Conservation (phyloP, 129 eudicot genomes). For the Lactuca sativa region DNA sequence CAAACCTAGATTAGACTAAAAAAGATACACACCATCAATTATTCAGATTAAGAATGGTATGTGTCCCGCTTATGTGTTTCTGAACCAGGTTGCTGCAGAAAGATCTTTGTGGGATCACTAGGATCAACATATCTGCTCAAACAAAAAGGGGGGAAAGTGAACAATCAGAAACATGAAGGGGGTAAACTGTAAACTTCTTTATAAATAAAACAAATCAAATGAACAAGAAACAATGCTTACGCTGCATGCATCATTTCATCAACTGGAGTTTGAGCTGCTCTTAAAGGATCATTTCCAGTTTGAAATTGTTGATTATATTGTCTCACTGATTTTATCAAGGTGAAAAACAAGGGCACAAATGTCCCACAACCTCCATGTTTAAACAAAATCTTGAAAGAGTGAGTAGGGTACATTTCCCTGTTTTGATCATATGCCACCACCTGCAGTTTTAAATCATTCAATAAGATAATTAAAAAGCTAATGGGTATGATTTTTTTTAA, state of each 20-base stretch:
- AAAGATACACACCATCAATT: neutral
- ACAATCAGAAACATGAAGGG: neutral
- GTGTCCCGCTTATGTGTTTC: constrained; percentile 66
- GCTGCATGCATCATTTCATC: constrained; percentile 88
- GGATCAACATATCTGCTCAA: constrained; percentile 87
- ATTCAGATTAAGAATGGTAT: constrained; percentile 44
- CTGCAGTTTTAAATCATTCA: constrained; percentile 36
- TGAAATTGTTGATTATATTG: constrained; percentile 48
- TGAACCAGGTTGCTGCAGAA: constrained; percentile 79
- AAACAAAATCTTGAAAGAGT: constrained; percentile 81
- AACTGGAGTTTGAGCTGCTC: constrained; percentile 88
- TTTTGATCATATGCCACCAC: constrained; percentile 75
- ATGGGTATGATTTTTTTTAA: neutral
- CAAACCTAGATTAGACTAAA: no score
- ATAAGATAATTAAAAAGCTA: neutral
- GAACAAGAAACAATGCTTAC: constrained; percentile 40
- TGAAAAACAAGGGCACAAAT: constrained; percentile 70
- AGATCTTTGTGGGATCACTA: constrained; percentile 81
- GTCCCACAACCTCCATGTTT: constrained; percentile 96
- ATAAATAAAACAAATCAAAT: neutral
- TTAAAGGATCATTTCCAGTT: constrained; percentile 64
- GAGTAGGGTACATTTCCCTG: constrained; percentile 72
- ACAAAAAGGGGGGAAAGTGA: neutral
- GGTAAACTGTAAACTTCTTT: neutral
- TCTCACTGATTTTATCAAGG: constrained; percentile 57